Evolutionary conservation across 169 alveolate genomes (phyloP), one percentile per base, ranked within the genome.

Genomic region (Cryptosporidium tyzzeri): DNA sequence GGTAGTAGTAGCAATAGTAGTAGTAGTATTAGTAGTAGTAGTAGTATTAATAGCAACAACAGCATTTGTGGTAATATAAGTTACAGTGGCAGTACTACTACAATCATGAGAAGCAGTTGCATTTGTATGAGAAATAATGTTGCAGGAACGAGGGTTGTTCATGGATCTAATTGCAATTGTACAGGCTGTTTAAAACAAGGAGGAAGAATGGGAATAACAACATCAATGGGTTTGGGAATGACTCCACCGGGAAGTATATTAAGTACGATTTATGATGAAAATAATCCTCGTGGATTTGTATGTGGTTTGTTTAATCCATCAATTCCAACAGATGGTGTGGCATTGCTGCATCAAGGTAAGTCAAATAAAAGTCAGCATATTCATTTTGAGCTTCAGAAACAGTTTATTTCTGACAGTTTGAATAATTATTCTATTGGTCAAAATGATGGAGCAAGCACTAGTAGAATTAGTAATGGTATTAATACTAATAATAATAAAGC

Each of bases 291-390:
- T 21, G 89, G 89, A 31, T 80, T 80, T 65, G 89, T 74, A 61
- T 80, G 89, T 45, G 89, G 89, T 44, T 59, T 80, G 26, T 80
- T 80, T 41, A 80, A 65, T 65, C 89, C 89, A 53, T 61, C 80
- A 29, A 80, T 80, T 80, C 89, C 89, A 33, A 80, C 89, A 8
- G 89, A 80, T 65, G 89, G 89, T 62, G 75, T 14, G 55, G 55
- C 18, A 26, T n/a, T 70, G n/a, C n/a, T 70, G 33, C 50, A 69
- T 16, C 67, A 55, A n/a, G 67, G 67, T 55, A 55, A 55, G 67
- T 55, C 67, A 55, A 55, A 26, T 26, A 55, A 26, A n/a, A 21
- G 35, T 8, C 55, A 48, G 55, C 12, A 55, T 55, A 55, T 23
- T 26, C 67, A 55, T 55, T 55, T 55, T 8, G 67, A 55, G 35